phyloP scores from a whole-genome alignment of 257 asterid species.

The Sherardia arvensis region DNA sequence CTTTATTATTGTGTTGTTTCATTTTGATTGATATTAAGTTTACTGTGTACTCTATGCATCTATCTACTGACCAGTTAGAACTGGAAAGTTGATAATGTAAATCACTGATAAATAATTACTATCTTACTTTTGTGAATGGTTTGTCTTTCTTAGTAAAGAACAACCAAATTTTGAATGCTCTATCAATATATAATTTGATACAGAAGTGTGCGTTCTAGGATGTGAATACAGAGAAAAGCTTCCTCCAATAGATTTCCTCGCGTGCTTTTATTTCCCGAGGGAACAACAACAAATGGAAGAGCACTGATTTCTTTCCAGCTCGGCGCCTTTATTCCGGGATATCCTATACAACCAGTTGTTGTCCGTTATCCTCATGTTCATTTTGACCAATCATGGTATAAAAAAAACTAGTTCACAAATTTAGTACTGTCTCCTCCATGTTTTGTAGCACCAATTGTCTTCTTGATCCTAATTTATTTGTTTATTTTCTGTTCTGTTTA shows the following conservation, averaged over 20 bases:
- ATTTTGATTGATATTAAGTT: background rate
- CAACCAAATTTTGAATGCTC: slow-evolving; percentile 16
- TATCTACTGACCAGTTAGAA: background rate
- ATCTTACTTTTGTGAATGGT: background rate
- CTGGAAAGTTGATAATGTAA: background rate
- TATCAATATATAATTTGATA: slow-evolving; percentile 71
- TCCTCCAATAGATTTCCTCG: slow-evolving; percentile 76
- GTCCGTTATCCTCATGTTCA: slow-evolving; percentile 89
- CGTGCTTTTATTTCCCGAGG: slow-evolving; percentile 98
- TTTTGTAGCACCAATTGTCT: background rate
- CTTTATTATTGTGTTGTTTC: background rate
- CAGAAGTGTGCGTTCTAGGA: slow-evolving; percentile 85
- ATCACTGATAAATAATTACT: background rate
- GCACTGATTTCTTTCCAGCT: slow-evolving; percentile 80
- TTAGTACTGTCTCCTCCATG: background rate
- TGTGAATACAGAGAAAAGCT: slow-evolving; percentile 96
- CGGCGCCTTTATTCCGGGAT: slow-evolving; percentile 96
- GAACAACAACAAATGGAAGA: slow-evolving; percentile 99
- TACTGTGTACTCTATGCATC: no score
- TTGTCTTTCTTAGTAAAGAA: slow-evolving; percentile 8
- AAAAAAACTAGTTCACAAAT: background rate
- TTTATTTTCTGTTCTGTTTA: slow-evolving; percentile 20
- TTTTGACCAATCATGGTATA: slow-evolving; percentile 97
- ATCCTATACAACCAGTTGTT: slow-evolving; percentile 83
- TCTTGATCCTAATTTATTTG: background rate